phyloP scores from a whole-genome alignment of 176 grass and related monocot species.

The Pontederia paniculata region DNA sequence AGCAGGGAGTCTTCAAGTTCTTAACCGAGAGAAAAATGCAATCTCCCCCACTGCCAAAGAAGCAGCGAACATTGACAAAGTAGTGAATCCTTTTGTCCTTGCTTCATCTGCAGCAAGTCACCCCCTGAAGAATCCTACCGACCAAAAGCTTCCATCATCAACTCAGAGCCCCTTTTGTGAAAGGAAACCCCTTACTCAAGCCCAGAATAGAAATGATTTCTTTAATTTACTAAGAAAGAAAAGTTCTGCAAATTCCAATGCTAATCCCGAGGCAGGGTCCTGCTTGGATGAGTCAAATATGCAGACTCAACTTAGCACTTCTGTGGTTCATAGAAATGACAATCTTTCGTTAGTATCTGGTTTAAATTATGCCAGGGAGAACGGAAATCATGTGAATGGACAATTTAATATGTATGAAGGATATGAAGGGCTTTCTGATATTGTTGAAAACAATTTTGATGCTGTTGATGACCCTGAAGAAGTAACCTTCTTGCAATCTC shows the following conservation, averaged over 20 bases:
- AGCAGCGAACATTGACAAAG: slow-evolving; percentile 14
- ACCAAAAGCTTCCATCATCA: background rate
- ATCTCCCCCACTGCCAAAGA: slow-evolving; percentile 15
- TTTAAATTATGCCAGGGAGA: background rate
- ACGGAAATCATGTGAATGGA: background rate
- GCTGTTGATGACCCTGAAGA: slow-evolving; percentile 30
- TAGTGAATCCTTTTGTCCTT: background rate
- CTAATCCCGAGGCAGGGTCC: slow-evolving; percentile 6
- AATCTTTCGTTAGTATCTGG: background rate
- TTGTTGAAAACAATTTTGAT: slow-evolving; percentile 19
- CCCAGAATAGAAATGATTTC: slow-evolving; percentile 36
- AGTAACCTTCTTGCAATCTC: slow-evolving; percentile 26
- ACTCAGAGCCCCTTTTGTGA: slow-evolving; percentile 10
- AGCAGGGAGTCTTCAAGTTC: slow-evolving; percentile 36
- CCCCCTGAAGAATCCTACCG: slow-evolving; percentile 22
- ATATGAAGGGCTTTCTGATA: background rate
- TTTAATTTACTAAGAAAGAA: slow-evolving; percentile 34
- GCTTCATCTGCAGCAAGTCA: slow-evolving; percentile 8
- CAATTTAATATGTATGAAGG: slow-evolving; percentile 4
- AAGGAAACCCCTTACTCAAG: slow-evolving; percentile 26
- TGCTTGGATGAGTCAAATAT: slow-evolving; percentile 6
- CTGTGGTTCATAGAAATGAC: slow-evolving; percentile 1
- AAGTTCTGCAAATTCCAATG: slow-evolving; percentile 10
- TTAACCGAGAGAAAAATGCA: slow-evolving; percentile 37
- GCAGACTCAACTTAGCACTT: background rate